Conservation (phyloP, 768 basidiomycete species). For the Russula griseocarnosa region DNA sequence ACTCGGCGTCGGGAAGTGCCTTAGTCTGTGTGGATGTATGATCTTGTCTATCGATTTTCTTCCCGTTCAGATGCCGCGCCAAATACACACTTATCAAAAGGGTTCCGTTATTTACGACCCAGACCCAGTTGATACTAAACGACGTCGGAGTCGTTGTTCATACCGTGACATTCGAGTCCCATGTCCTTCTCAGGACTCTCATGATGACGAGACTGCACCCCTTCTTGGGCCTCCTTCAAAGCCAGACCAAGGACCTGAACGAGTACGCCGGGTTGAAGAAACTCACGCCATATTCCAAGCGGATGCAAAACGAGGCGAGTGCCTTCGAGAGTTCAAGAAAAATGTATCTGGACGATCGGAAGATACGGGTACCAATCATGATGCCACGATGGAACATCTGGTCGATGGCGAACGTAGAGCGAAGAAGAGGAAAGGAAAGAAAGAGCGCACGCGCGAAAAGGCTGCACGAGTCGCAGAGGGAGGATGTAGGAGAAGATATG, state of each 20-base stretch:
- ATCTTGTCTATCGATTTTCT: no score
- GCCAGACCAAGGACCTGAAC: constrained; percentile 88
- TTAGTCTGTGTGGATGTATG: no score
- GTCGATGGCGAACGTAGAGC: constrained; percentile 33
- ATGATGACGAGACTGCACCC: no score
- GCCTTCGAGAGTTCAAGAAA: constrained; percentile 68
- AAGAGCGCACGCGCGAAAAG: constrained; percentile 57
- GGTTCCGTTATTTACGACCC: no score
- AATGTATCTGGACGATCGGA: constrained; percentile 48
- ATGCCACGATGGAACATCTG: constrained; percentile 19
- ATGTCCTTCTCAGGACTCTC: no score
- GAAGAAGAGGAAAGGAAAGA: constrained; percentile 69
- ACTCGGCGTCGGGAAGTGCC: no score
- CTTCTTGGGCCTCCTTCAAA: no score
- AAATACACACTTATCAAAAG: no score
- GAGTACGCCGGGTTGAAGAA: constrained; percentile 85
- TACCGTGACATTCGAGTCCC: no score
- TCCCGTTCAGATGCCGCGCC: no score
- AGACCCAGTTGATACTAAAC: no score
- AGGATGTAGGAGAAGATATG: constrained; percentile 19
- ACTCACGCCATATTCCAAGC: constrained; percentile 82
- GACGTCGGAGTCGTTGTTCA: no score
- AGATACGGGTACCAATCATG: constrained; percentile 24
- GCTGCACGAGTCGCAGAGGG: constrained; percentile 32
- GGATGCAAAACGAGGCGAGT: constrained; percentile 59